A percentile compares a stretch with the other conserved stretches of the same genome.
Conservation (phyloP, 176 grass and related monocot species). For the Aechmea fasciata region DNA sequence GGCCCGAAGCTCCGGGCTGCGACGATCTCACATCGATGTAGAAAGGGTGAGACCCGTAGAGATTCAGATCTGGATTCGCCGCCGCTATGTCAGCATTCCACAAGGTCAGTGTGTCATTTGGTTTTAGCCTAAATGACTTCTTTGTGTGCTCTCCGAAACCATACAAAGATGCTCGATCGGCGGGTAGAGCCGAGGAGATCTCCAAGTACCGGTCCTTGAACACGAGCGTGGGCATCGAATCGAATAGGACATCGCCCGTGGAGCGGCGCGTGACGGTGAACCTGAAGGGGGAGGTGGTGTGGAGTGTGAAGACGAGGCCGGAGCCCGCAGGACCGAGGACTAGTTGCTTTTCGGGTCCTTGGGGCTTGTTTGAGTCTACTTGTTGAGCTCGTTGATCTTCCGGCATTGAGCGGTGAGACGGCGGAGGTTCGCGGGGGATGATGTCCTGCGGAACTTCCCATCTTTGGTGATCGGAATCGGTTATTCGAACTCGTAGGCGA, state of each 20-base stretch:
- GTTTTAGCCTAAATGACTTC: conserved; percentile 42
- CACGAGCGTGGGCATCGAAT: conserved; percentile 24
- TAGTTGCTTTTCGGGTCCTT: conserved; percentile 2
- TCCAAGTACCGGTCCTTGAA: conserved; percentile 81
- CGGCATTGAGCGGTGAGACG: background rate
- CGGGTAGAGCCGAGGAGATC: conserved; percentile 46
- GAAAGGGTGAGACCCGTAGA: conserved; percentile 85
- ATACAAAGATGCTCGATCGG: conserved; percentile 39
- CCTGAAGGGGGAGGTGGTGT: conserved; percentile 35
- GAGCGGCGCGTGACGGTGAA: conserved; percentile 49
- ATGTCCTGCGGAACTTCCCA: conserved; percentile 73
- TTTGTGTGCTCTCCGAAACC: conserved; percentile 90
- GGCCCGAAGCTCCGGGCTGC: background rate
- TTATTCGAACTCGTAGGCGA: conserved; percentile 69
- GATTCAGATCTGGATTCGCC: conserved; percentile 26
- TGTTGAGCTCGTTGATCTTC: background rate
- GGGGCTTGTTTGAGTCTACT: background rate
- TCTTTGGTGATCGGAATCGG: conserved; percentile 48
- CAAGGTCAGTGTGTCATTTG: conserved; percentile 56
- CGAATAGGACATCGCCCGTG: conserved; percentile 45
- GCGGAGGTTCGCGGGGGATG: conserved; percentile 32
- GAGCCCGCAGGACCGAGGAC: conserved; percentile 37
- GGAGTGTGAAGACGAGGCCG: conserved; percentile 44
- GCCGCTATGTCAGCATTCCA: conserved; percentile 66
- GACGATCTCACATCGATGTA: conserved; percentile 68